phyloP scores from a whole-genome alignment of 176 grass and related monocot genomes.

The Hyparrhenia diplandra region DNA sequence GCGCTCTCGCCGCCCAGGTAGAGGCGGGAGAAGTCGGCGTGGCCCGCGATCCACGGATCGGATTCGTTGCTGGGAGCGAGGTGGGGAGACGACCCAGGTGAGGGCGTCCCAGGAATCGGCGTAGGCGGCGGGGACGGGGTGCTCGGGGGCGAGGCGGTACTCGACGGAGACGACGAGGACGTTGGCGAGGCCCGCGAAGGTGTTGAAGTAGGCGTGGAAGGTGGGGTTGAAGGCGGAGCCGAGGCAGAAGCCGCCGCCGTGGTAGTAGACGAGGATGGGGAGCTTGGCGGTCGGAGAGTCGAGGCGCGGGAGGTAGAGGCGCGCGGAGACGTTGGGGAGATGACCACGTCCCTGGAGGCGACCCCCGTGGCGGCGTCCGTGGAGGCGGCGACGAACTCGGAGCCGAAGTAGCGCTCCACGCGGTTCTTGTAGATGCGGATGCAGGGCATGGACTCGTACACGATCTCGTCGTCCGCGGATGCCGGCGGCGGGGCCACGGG shows the following conservation, averaged over 20 bases:
- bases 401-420: slow-evolving; percentile 54
- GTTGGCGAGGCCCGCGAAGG: slow-evolving; percentile 34
- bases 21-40: slow-evolving; percentile 61
- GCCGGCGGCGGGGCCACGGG: slow-evolving; percentile 19
- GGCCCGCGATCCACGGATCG: slow-evolving; percentile 36
- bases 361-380: slow-evolving; percentile 44
- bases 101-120: slow-evolving; percentile 61
- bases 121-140: slow-evolving; percentile 54
- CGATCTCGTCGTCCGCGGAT: slow-evolving; percentile 48
- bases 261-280: slow-evolving; percentile 55
- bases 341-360: slow-evolving; percentile 46
- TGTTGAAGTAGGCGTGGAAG: slow-evolving; percentile 61
- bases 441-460: slow-evolving; percentile 48
- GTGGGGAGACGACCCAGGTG: slow-evolving; percentile 54
- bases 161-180: slow-evolving; percentile 64
- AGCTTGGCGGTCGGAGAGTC: slow-evolving; percentile 24
- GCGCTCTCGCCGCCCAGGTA: slow-evolving; percentile 83
- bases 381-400: slow-evolving; percentile 44
- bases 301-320: slow-evolving; percentile 63
- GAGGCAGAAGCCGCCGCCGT: slow-evolving; percentile 69
- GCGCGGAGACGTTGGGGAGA: slow-evolving; percentile 49
- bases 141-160: slow-evolving; percentile 85
- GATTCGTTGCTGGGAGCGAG: neutral
- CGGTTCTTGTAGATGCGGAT: slow-evolving; percentile 58
- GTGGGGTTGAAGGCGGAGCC: slow-evolving; percentile 66